A percentile compares a stretch with the other conserved stretches of the same genome.
These are phyloP conservation scores for Arachnomyces sp. DNA, from an alignment of 2,329 filamentous ascomycete genomes.

Conservation along the genomic window DNA sequence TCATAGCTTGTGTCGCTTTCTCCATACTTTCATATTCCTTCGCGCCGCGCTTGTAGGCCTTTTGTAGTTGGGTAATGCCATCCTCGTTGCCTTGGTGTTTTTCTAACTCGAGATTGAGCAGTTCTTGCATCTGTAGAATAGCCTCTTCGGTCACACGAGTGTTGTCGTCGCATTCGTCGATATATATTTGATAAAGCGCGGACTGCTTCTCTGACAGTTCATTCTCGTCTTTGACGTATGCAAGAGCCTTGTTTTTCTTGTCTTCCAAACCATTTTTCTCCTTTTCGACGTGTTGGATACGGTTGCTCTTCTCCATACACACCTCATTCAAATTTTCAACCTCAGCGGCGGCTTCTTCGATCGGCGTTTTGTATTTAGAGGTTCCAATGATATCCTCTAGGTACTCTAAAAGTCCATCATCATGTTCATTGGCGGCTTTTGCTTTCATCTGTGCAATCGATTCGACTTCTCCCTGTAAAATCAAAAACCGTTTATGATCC, in stretches of 20 bases:
- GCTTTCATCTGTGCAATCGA: constrained; percentile 99
- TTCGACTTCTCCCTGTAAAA: constrained; percentile 94
- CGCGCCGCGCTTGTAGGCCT: constrained; percentile 70
- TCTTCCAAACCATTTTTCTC: constrained; percentile 88
- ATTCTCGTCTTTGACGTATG: constrained; percentile 86
- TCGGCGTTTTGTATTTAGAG: constrained; percentile 94
- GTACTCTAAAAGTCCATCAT: constrained; percentile 92
- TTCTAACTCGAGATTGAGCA: constrained; percentile 79
- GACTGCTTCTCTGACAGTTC: constrained; percentile 85
- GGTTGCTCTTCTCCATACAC: constrained; percentile 87
- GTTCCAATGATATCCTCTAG: constrained; percentile 98
- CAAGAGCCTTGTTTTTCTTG: constrained; percentile 90
- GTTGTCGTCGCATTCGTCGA: constrained; percentile 82
- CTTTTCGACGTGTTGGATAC: constrained; percentile 96
- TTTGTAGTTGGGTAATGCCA: constrained; percentile 82
- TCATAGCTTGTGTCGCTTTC: constrained; percentile 67
- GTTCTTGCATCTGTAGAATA: constrained; percentile 79
- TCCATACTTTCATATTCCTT: constrained; percentile 79
- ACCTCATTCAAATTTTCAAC: constrained; percentile 91
- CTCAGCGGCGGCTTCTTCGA: constrained; percentile 85
- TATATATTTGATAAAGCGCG: constrained; percentile 84
- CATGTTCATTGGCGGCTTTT: constrained; percentile 89
- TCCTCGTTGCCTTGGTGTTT: constrained; percentile 87
- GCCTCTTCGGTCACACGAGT: constrained; percentile 82
- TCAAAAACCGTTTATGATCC: constrained; percentile 96